A percentile compares a stretch with the other conserved stretches of the same genome.
Evolutionary conservation across 352 stramenopile genomes (phyloP).

Genomic region (Phytophthora sp.): DNA sequence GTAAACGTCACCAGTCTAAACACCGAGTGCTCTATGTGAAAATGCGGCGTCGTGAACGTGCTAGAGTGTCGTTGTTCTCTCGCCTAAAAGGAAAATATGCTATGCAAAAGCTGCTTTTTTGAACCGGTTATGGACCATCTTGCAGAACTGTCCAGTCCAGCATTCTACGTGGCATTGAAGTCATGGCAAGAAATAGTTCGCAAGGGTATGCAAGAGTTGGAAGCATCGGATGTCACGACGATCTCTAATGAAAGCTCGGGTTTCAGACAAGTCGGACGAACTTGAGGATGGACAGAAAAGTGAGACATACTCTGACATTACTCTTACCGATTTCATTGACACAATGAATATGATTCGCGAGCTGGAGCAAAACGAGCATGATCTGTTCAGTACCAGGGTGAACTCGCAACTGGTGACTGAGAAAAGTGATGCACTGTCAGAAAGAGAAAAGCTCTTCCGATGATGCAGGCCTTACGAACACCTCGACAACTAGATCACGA

Average conservation of each 20-base stretch:
- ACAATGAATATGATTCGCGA: not conserved
- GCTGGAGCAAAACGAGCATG: not conserved
- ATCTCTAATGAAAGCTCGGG: not conserved
- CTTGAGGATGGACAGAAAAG: not conserved
- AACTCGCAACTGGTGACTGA: too few relatives aligned
- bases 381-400: too few relatives aligned
- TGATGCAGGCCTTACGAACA: too few relatives aligned
- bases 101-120: constrained; percentile 5
- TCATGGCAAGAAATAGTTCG: not conserved
- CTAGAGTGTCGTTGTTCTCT: not conserved
- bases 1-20: not conserved
- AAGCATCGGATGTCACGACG: not conserved
- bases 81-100: constrained; percentile 8
- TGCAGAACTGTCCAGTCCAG: not conserved
- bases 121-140: constrained; percentile 10
- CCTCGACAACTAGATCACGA: too few relatives aligned
- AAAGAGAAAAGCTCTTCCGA: too few relatives aligned
- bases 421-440: too few relatives aligned
- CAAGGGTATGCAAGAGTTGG: not conserved
- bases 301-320: not conserved
- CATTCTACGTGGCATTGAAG: not conserved
- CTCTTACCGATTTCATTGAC: not conserved
- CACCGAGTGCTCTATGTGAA: not conserved
- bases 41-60: not conserved
- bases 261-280: not conserved